Evolutionary conservation across 805 yeast species (phyloP).

Genomic region (Metschnikowia colocasiae): DNA sequence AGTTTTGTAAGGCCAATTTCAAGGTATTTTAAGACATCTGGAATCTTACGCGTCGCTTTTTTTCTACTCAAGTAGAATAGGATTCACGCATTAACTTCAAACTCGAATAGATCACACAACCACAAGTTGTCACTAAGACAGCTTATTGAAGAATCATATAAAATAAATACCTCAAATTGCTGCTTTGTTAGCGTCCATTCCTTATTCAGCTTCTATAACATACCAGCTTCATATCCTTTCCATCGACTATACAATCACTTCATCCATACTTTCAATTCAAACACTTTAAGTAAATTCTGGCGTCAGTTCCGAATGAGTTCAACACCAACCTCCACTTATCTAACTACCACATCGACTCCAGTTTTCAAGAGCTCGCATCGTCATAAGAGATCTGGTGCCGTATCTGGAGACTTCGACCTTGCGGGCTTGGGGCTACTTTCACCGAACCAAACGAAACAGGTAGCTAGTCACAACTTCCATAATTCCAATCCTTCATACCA

Average conservation of each 20-base stretch:
- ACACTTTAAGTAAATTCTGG: not conserved
- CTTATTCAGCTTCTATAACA: not conserved
- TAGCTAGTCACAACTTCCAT: conserved; percentile 6
- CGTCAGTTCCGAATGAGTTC: not conserved
- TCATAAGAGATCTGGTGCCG: conserved; percentile 83
- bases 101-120: not conserved
- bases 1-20: not conserved
- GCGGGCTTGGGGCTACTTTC: conserved; percentile 37
- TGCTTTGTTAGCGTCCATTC: conserved; percentile 4
- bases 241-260: not conserved
- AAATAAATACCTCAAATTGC: not conserved
- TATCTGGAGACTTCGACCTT: conserved; percentile 77
- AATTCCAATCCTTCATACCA: conserved; percentile 4
- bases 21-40: not conserved
- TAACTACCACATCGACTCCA: conserved; percentile 7
- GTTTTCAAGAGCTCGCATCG: conserved; percentile 43
- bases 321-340: conserved; percentile 5
- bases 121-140: conserved; percentile 3
- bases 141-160: not conserved
- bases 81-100: not conserved
- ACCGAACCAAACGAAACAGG: conserved; percentile 18
- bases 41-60: conserved; percentile 5
- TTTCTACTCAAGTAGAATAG: not conserved
- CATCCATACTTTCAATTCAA: conserved; percentile 6
- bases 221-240: not conserved